Base-by-base conservation (phyloP, 2,329 filamentous ascomycete species). In the Aureobasidium zeae region DNA sequence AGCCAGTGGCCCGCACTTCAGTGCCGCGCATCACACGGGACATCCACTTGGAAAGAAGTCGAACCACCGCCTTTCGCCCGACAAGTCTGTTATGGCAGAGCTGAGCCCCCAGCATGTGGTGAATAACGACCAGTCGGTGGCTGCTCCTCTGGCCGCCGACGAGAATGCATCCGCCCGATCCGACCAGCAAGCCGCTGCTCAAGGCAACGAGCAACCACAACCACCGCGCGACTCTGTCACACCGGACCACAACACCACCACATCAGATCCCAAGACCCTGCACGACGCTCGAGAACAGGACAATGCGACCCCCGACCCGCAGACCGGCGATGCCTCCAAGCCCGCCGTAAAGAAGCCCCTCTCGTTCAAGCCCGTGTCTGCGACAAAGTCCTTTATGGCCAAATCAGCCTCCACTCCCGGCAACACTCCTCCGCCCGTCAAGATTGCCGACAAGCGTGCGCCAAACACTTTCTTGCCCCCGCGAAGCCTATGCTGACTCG, bases 371-470 rank as follows among this genome's bases (percentile, higher is more conserved):
- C 77, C 85, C 13, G 82, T 91, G 35, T 88, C 83, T 4, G 83
- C 89, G 52, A 89, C 88, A 52, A 87, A 84, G 63, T 86, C 77
- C 31, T 93, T 89, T 58, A 71, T 91, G n/a, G 76, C 83, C 48
- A 89, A 89, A 62, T 72, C 76, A 17, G 70, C 67, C 15, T 61
- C 74, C n/a, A 63, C 72, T n/a, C 29, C 39, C 12, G 39, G 39
- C 13, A 63, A 67, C 24, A 66, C 73, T 8, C 54, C 64, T 25
- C 59, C 69, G 24, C 38, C 52, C 3, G 45, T 47, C 28, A 76
- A 76, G 56, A 52, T 62, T 24, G 67, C 71, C 29, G 74, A 79
- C 33, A 79, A 77, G 66, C 62, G 72, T 70, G 30, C 39, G 29
- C 39, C 30, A 8, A 3, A 26, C 30, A 53, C 55, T 39, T 22